These are phyloP conservation scores for Cladobotryum mycophilum DNA, from an alignment of 2,329 filamentous ascomycete species.

Conservation along the genomic window DNA sequence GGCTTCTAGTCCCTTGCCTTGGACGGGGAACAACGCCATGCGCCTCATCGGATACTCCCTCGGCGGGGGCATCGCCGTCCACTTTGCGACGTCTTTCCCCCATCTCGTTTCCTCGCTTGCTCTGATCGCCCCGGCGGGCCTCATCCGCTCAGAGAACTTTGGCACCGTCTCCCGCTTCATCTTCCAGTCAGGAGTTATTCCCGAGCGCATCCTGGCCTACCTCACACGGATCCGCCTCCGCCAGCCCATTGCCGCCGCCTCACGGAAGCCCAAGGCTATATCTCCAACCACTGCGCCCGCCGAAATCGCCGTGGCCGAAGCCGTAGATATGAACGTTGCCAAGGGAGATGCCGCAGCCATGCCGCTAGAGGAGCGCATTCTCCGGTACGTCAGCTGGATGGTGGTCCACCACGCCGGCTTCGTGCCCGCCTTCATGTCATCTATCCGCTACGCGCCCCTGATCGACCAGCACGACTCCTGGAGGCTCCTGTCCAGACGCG, in stretches of 20 bases:
- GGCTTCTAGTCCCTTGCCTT: constrained; percentile 61
- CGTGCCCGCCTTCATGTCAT: constrained; percentile 54
- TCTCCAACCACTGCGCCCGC: constrained; percentile 20
- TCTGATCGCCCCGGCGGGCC: constrained; percentile 71
- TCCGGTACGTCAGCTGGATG: constrained; percentile 53
- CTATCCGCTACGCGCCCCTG: constrained; percentile 48
- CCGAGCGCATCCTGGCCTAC: constrained; percentile 43
- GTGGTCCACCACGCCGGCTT: constrained; percentile 51
- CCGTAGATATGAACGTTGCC: constrained; percentile 18
- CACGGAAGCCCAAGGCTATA: constrained; percentile 20
- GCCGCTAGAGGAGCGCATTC: constrained; percentile 41
- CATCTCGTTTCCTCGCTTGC: constrained; percentile 62
- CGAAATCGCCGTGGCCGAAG: constrained; percentile 39
- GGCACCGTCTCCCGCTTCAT: constrained; percentile 43
- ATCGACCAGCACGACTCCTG: constrained; percentile 47
- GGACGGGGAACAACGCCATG: constrained; percentile 55
- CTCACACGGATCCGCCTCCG: constrained; percentile 44
- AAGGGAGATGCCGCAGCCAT: constrained; percentile 18
- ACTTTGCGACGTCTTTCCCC: constrained; percentile 69
- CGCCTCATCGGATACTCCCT: constrained; percentile 74
- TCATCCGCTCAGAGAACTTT: constrained; percentile 56
- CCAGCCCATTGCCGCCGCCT: constrained; percentile 41
- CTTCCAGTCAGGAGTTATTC: constrained; percentile 50
- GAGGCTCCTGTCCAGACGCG: constrained; percentile 37
- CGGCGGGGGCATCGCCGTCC: constrained; percentile 69